A percentile compares a stretch with the other conserved stretches of the same genome.
These are phyloP conservation scores for Syzygium aqueum DNA, from an alignment of 345 rosid genomes.

Conservation along the genomic window DNA sequence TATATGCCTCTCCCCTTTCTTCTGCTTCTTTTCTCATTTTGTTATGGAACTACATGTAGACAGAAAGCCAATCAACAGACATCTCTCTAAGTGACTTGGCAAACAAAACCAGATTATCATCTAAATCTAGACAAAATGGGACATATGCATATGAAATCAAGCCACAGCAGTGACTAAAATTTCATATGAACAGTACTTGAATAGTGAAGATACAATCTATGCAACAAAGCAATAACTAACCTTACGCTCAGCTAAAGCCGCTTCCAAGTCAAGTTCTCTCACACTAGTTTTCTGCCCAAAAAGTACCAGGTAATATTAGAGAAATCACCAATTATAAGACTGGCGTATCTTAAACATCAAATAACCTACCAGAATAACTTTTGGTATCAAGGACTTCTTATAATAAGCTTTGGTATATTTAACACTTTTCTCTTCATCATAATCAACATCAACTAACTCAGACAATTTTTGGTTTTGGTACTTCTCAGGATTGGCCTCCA, in stretches of 20 bases:
- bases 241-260: conserved; percentile 88
- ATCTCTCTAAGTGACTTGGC: neutral
- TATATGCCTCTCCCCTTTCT: conserved; percentile 71
- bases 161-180: neutral
- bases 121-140: neutral
- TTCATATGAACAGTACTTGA: neutral
- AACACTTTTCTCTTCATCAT: conserved; percentile 57
- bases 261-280: conserved; percentile 84
- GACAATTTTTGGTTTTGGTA: conserved; percentile 69
- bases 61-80: neutral
- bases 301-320: conserved; percentile 10
- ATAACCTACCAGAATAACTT: conserved; percentile 55
- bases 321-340: neutral
- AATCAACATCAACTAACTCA: conserved; percentile 74
- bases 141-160: neutral
- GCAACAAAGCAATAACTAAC: conserved; percentile 18
- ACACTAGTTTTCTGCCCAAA: conserved; percentile 78
- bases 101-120: neutral
- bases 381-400: conserved; percentile 53
- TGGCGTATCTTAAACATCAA: neutral
- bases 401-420: conserved; percentile 44
- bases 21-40: conserved; percentile 57
- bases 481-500: conserved; percentile 76
- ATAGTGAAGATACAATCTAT: neutral
- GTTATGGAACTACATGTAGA: conserved; percentile 49